These are phyloP conservation scores for Saccharomycopsis vini DNA, from an alignment of 805 yeast species.

Conservation along the genomic window DNA sequence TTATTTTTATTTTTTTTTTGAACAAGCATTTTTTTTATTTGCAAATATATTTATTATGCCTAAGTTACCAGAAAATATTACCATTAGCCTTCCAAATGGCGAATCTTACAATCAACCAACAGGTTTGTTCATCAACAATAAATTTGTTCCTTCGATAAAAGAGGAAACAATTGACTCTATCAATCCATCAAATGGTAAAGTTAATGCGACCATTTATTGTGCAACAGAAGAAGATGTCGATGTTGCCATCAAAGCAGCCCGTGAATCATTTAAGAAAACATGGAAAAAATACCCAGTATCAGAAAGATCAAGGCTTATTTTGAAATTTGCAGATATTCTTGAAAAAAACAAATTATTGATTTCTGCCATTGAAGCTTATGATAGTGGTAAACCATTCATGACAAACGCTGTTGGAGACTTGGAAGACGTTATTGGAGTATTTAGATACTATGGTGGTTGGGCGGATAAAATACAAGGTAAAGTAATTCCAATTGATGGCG, in stretches of 20 bases:
- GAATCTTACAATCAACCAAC: slow-evolving; percentile 58
- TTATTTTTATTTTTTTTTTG: no score
- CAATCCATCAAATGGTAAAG: slow-evolving; percentile 48
- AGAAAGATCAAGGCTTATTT: slow-evolving; percentile 36
- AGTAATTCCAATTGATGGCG: slow-evolving; percentile 48
- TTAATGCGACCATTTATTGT: slow-evolving; percentile 40
- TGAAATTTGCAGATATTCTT: slow-evolving; percentile 42
- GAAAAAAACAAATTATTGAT: slow-evolving; percentile 40
- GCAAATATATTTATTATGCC: no score
- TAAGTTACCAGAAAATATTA: not conserved
- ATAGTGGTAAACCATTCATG: slow-evolving; percentile 48
- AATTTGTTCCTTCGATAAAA: slow-evolving; percentile 48
- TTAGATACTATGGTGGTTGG: slow-evolving; percentile 66
- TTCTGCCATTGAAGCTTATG: slow-evolving; percentile 50
- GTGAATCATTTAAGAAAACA: slow-evolving; percentile 35
- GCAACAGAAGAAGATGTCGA: slow-evolving; percentile 46
- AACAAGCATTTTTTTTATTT: no score
- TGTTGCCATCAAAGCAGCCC: slow-evolving; percentile 44
- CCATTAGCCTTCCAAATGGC: slow-evolving; percentile 58
- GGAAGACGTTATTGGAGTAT: slow-evolving; percentile 43
- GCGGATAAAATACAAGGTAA: slow-evolving; percentile 63
- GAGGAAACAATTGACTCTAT: slow-evolving; percentile 31
- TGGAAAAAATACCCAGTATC: slow-evolving; percentile 43
- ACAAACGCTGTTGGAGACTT: slow-evolving; percentile 53
- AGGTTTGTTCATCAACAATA: slow-evolving; percentile 69